Evolutionary conservation across 2,329 filamentous ascomycete genomes (phyloP).

Genomic region (Exophiala alcalophila): DNA sequence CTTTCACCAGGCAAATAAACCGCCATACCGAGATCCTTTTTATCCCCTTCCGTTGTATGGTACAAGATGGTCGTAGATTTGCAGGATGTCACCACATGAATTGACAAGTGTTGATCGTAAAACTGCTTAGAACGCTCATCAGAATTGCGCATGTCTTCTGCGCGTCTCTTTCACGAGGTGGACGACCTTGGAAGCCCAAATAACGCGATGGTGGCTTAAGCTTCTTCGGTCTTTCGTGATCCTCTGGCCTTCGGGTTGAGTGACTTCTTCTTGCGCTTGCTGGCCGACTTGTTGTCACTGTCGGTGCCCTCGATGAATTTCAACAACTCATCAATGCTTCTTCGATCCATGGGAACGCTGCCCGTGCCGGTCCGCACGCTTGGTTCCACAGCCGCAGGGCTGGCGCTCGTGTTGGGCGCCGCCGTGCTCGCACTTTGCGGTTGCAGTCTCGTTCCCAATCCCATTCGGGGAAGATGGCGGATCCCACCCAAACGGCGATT

Average conservation of each 20-base stretch:
- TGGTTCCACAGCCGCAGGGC: conserved; percentile 22
- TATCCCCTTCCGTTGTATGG: no score
- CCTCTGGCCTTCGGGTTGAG: conserved; percentile 30
- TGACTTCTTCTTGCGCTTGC: conserved; percentile 43
- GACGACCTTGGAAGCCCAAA: no score
- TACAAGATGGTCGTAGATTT: no score
- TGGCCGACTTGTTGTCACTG: conserved; percentile 38
- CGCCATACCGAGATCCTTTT: no score
- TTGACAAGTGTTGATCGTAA: no score
- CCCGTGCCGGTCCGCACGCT: conserved; percentile 32
- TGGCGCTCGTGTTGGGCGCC: conserved; percentile 46
- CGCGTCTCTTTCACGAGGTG: no score
- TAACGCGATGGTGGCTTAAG: no score
- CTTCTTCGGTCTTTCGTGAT: conserved; percentile 17
- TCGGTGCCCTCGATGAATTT: conserved; percentile 83
- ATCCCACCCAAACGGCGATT: conserved; percentile 66
- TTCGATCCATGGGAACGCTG: conserved; percentile 60
- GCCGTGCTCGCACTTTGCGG: conserved; percentile 39
- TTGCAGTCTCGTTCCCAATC: conserved; percentile 42
- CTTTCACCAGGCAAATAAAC: no score
- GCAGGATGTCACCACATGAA: no score
- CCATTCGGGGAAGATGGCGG: conserved; percentile 61
- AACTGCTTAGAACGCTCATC: no score
- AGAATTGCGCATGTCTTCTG: no score
- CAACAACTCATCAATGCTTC: conserved; percentile 89